A percentile compares a stretch with the other conserved stretches of the same genome.
Evolutionary conservation across 306 rosid species (phyloP).

Genomic region (Begonia peltatifolia): DNA sequence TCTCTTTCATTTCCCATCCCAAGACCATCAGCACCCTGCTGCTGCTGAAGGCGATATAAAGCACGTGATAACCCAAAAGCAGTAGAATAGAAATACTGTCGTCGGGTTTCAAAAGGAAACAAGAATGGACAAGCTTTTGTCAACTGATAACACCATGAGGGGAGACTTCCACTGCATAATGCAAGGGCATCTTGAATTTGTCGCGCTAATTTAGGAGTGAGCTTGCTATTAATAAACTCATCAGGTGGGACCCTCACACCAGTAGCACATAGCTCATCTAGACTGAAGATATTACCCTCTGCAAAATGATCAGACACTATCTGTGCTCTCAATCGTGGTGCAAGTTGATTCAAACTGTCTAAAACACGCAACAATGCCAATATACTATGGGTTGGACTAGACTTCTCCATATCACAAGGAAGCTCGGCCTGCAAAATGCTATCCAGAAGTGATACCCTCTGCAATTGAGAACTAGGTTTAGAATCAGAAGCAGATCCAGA

Average conservation of each 20-base stretch:
- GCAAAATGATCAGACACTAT: conserved; percentile 61
- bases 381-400: conserved; percentile 75
- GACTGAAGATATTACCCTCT: conserved; percentile 40
- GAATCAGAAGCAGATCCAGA: conserved; percentile 41
- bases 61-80: conserved; percentile 99
- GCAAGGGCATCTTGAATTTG: conserved; percentile 99
- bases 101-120: conserved; percentile 92
- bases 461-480: conserved; percentile 41
- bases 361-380: conserved; percentile 76
- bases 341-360: conserved; percentile 92
- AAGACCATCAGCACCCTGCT: conserved; percentile 96
- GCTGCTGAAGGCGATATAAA: conserved; percentile 87
- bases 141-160: conserved; percentile 95
- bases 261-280: conserved; percentile 42
- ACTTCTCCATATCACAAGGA: conserved; percentile 90
- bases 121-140: conserved; percentile 96
- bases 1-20: conserved; percentile 83
- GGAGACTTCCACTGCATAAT: conserved; percentile 98
- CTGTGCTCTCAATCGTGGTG: conserved; percentile 74
- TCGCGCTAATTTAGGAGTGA: conserved; percentile 92
- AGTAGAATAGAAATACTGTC: conserved; percentile 93
- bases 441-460: conserved; percentile 66
- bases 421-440: conserved; percentile 90
- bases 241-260: conserved; percentile 58
- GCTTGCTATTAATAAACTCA: conserved; percentile 84